These are phyloP conservation scores for Colletotrichum shisoi DNA, from an alignment of 2,329 filamentous ascomycete genomes.

Conservation along the genomic window DNA sequence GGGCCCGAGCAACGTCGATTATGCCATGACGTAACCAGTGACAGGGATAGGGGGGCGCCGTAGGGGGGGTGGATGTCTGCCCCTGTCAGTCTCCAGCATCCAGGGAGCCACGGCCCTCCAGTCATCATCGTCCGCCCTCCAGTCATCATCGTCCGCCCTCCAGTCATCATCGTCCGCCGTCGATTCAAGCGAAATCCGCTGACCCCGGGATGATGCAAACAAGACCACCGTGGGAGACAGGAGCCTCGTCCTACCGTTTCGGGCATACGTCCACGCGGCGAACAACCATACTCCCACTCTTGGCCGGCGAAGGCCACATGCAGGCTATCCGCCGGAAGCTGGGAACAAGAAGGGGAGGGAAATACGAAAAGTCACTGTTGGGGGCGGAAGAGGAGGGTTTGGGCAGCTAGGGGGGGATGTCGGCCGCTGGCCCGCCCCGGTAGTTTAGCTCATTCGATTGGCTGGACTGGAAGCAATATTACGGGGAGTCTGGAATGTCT, in stretches of 20 bases:
- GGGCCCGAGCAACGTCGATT: not conserved
- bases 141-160: not conserved
- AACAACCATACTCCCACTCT: constrained; percentile 12
- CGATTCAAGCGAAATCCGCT: not conserved
- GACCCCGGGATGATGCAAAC: not conserved
- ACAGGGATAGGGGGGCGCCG: not conserved
- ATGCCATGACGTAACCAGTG: not conserved
- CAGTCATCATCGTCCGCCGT: not conserved
- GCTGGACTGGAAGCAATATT: no score
- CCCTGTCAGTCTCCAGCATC: not conserved
- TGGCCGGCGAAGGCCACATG: constrained; percentile 5
- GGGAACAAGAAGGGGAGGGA: not conserved
- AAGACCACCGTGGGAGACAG: not conserved
- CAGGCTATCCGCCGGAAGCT: not conserved
- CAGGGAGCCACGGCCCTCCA: not conserved
- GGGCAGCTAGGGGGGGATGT: no score
- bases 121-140: not conserved
- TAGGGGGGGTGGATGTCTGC: not conserved
- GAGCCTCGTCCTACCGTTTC: not conserved
- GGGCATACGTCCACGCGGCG: no score
- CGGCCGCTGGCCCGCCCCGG: no score
- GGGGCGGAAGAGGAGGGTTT: no score
- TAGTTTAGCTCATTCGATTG: no score
- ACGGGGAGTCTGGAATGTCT: no score
- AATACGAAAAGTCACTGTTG: not conserved